Percentiles rank a stretch among this genome's conserved stretches.
phyloP scores from a whole-genome alignment of 495 filamentous ascomycete species.

The Podospora bellae-mahoneyi region DNA sequence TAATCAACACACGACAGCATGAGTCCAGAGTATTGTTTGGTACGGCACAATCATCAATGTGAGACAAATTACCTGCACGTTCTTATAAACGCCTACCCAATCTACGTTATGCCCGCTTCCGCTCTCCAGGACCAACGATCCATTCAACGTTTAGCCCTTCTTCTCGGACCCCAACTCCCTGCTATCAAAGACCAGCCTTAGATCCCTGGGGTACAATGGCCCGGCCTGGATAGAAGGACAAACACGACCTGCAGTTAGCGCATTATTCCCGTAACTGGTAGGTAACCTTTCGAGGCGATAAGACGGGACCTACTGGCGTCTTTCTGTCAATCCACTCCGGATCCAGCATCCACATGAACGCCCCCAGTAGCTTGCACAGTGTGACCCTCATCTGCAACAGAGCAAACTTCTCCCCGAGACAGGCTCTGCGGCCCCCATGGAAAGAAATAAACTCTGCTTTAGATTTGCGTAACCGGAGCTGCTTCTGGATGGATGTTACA shows the following conservation, averaged over 20 bases:
- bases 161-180: neutral
- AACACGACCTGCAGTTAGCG: neutral
- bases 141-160: neutral
- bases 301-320: constrained; percentile 15
- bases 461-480: constrained; percentile 21
- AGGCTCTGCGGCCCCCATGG: constrained; percentile 33
- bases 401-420: constrained; percentile 33
- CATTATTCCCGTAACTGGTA: neutral
- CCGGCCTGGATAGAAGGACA: constrained; percentile 9
- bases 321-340: constrained; percentile 17
- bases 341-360: constrained; percentile 17
- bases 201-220: constrained; percentile 15
- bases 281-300: neutral
- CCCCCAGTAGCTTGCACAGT: constrained; percentile 8
- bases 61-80: neutral
- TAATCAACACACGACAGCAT: neutral
- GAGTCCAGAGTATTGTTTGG: neutral
- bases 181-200: constrained; percentile 10
- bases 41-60: neutral
- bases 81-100: neutral
- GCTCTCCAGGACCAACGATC: neutral
- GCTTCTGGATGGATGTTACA: constrained; percentile 15
- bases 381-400: constrained; percentile 21
- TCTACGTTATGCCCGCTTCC: neutral
- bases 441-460: constrained; percentile 34